Base-by-base conservation (phyloP, 805 yeast genomes). In the Starmerella cellae region DNA sequence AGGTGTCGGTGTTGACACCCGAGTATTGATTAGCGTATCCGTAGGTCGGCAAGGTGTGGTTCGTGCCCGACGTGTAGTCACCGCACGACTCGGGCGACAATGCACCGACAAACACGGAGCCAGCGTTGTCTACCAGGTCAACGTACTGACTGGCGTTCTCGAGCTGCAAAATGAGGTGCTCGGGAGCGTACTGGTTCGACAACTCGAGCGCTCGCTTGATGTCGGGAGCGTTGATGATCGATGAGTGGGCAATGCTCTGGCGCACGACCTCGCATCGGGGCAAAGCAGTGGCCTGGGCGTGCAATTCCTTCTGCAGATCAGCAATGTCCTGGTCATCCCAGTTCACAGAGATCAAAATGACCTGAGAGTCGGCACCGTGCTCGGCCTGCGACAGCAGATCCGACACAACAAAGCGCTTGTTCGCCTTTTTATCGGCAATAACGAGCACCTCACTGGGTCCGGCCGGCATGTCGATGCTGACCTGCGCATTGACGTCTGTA, bases 381-480 rank as follows among this genome's bases (percentile, higher is more conserved):
- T 91, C 99, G 23, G 99, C 99, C 66, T 91, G 99, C 0, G 97
- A 87, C 45, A 91, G 69, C 58, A 91, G 70, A 61, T 91, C 99
- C 50, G 85, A 75, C n/a, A 96, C 98, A 24, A 91, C 98, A 62
- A 83, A 91, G 56, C 85, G 95, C 20, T 94, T 88, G 63, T 85
- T 95, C 11, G 96, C 83, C 36, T 71, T 58, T 46, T 69, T 73
- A 60, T 91, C 99, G 37, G 95, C 94, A 54, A 91, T 69, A 5
- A 88, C 99, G 46, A 91, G 69, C 20, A 91, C 99, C 65, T 91
- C 99, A 40, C 94, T 82, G 23, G 99, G 99, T 9, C 99, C 99
- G 21, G 99, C 99, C 38, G 99, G 99, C 97, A 91, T 88, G 62
- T 91, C 99, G 53, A 91, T 91, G 16, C 95, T 82, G 59, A 95